Base-by-base conservation (phyloP, 2,329 filamentous ascomycete genomes). In the Calonectria pteridis region DNA sequence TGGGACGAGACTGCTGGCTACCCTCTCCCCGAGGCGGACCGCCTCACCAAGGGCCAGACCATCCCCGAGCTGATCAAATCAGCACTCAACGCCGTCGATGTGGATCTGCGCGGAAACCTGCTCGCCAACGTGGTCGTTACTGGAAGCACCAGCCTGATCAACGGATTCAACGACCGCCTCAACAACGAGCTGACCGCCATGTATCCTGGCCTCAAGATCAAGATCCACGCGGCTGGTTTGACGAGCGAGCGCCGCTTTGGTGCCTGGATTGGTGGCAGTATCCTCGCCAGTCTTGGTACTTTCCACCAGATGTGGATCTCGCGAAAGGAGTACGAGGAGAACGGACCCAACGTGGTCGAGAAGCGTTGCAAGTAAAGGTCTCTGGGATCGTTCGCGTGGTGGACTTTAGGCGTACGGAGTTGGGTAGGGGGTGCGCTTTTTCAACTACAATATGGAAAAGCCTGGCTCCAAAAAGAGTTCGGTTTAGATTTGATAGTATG, bases 281-380 rank as follows among this genome's bases (percentile, higher is more conserved):
- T 99, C 79, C 88, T 99, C 78, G 96, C 95, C 9, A 98, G 96
- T 85, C 85, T 99, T 86, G 97, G 97, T 13, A 98, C 96, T 18
- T 99, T 99, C 86, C 97, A 99, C 87, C 97, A 99, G 88, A 96
- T 99, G 94, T 99, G 97, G 97, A 97, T 99, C 80, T 96, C 94
- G 29, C 95, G 93, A 85, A 98, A 98, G 88, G 97, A 99, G 87
- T 98, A 98, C 81, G 95, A 98, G 77, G 97, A 99, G 88, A 96
- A 98, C 84, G 97, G 97, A 2, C 88, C 93, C 7, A 92, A 92
- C 76, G 96, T 98, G 79, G 94, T 98, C 55, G 96, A 98, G 89
- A 98, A 98, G 91, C 90, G 96, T 81, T 98, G 96, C 90, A 98
- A 98, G 88, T 98, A 87, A 79, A 75, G 40, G 18, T 58, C 59